Base-by-base conservation (phyloP, 1,139 yeast species). In the Pichia kudriavzevii region DNA sequence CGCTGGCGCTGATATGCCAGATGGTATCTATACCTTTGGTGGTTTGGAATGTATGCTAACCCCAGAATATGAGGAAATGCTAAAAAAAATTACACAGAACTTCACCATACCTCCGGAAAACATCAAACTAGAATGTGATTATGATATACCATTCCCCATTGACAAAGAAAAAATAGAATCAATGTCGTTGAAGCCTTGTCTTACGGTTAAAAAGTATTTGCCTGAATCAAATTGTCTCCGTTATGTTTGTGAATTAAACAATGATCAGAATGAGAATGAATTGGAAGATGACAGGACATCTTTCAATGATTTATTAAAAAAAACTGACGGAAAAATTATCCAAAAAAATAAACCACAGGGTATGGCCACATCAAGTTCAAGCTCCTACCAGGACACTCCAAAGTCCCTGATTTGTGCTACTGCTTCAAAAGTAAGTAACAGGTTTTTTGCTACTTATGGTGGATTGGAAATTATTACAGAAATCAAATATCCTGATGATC, bases 71-170 rank as follows among this genome's bases (percentile, higher is more conserved):
- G 56, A 48, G 14, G 49, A 45, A 8, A 52, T 50, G 9, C 22
- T 56, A 8, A 32, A 36, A 11, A 41, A 44, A 2, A 26, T 57
- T 8, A 59, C 68, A 1, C 54, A 61, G 40, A 35, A 54, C 32
- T 56, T 49, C 29, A 35, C 48, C 17, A 52, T 56, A 11, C 53
- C 58, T 2, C 50, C 66, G 7, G 49, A 53, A 19, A 58, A 59
- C 31, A 58, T 61, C 23, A 45, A 47, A 12, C 56, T 67, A 15
- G 55, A 56, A 15, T 60, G 65, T 28, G 55, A 60, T 16, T 53
- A 60, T 22, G 58, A 64, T 28, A 39, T 67, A 25, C 76, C 76
- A 4, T 57, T 64, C 9, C 75, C 76, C 0, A 43, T 69, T 23
- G 51, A 60, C 22, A 53, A 55, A 10, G 52, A 48, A 4, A 53